phyloP scores from a whole-genome alignment of 805 yeast genomes.

The Yamadazyma nakazawae region DNA sequence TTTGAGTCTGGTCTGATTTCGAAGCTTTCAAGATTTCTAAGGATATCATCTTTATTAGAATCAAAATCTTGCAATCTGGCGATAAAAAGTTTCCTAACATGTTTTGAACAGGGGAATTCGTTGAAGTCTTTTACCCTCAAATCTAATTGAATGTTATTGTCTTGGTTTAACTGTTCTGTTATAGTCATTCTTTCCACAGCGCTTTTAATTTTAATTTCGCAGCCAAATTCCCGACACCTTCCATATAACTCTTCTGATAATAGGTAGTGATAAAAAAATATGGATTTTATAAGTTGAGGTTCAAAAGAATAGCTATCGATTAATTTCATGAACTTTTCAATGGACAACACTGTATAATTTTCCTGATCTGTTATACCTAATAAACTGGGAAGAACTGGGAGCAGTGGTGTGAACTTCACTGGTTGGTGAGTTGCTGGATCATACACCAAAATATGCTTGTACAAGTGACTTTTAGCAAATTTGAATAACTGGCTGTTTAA shows the following conservation, averaged over 20 bases:
- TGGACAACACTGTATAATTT: not conserved
- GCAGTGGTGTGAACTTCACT: not conserved
- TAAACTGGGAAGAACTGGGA: slow-evolving; percentile 3
- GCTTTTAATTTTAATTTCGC: not conserved
- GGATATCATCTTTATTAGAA: not conserved
- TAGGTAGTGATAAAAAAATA: slow-evolving; percentile 1
- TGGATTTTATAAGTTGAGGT: not conserved
- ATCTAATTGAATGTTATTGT: not conserved
- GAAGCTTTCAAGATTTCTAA: not conserved
- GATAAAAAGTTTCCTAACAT: not conserved
- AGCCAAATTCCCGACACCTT: slow-evolving; percentile 1
- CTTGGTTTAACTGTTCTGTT: not conserved
- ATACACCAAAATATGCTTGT: not conserved
- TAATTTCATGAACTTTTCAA: not conserved
- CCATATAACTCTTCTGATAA: not conserved
- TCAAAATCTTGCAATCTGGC: not conserved
- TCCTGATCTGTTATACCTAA: not conserved
- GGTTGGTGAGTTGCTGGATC: not conserved
- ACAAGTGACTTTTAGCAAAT: not conserved
- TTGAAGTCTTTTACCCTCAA: not conserved
- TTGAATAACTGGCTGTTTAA: slow-evolving; percentile 1
- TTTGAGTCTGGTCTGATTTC: not conserved
- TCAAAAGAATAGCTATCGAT: slow-evolving; percentile 3
- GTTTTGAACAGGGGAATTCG: not conserved
- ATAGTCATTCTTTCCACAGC: not conserved